Evolutionary conservation across 371 early-diverging fungal species (phyloP), one percentile per base, ranked within the genome.

Genomic region (Mucor circinelloides): DNA sequence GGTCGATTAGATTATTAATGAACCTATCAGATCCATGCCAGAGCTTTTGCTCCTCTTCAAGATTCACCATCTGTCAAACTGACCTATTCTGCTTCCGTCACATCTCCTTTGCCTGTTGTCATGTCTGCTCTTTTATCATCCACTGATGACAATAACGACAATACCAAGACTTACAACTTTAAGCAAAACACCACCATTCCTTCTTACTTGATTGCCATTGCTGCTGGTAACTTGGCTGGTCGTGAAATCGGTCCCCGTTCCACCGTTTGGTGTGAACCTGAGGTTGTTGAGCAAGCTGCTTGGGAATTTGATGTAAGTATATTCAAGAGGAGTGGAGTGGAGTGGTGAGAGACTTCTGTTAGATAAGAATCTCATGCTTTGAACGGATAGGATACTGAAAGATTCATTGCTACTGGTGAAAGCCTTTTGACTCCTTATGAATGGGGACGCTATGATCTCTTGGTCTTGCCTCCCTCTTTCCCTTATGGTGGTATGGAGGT

Each of bases 401-500:
- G 74, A 38, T 97, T 95, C 69, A 89, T 98, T 66, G 78, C 80
- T 58, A 91, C 89, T 5, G 97, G 94, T 36, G 97, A 97, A 79
- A 79, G 84, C 13, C 78, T 95, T 32, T 81, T 97, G 63, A 95
- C 94, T 54, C 94, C 95, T 28, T 98, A 98, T 72, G 91, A 89
- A 70, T 98, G 99, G 99, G 97, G 97, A 28, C 89, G 93, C 65
- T 98, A 97, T 78, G 99, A 98, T 78, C 79, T 98, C 58, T 84
- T 98, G 64, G 91, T 97, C 23, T 84, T 93, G 59, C 89, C 89
- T n/a, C 88, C 87, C 50, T 91, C 84, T 63, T 97, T 86, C 91
- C 96, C 97, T 12, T 97, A 91, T 67, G 99, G 98, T 64, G 98
- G 98, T 66, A 99, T 99, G 99, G 99, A 98, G 72, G 81, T 79